phyloP scores from a whole-genome alignment of 2,329 filamentous ascomycete genomes.

The Neonectria hederae region DNA sequence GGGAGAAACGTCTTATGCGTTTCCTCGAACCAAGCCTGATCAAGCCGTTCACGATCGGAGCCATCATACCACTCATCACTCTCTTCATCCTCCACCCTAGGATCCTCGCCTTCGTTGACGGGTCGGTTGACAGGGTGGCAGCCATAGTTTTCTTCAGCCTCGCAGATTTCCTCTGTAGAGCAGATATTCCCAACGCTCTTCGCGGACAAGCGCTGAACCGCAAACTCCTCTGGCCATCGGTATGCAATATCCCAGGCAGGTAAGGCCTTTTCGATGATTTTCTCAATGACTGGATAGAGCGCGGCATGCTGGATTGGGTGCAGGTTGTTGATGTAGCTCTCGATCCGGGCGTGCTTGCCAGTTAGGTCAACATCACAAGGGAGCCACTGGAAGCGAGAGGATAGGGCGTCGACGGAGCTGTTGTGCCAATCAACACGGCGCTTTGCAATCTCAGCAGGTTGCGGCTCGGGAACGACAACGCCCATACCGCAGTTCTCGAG shows the following conservation, averaged over 20 bases:
- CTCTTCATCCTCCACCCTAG: conserved; percentile 30
- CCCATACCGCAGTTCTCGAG: conserved; percentile 48
- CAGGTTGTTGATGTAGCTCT: conserved; percentile 64
- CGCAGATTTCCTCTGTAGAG: conserved; percentile 30
- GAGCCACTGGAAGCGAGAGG: conserved; percentile 55
- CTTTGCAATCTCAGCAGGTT: conserved; percentile 16
- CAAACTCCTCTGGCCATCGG: conserved; percentile 44
- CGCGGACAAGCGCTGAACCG: conserved; percentile 38
- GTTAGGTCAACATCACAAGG: conserved; percentile 59
- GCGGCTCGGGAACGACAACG: neutral
- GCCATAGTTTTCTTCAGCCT: neutral
- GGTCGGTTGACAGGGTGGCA: conserved; percentile 38
- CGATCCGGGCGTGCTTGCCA: conserved; percentile 50
- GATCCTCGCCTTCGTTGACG: conserved; percentile 38
- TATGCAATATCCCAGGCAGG: conserved; percentile 57
- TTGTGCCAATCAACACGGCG: conserved; percentile 4
- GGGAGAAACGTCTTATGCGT: conserved; percentile 40
- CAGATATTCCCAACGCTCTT: conserved; percentile 31
- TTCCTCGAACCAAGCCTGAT: conserved; percentile 41
- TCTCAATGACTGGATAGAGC: conserved; percentile 54
- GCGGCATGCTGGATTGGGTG: conserved; percentile 53
- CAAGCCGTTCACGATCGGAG: conserved; percentile 36
- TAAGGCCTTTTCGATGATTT: conserved; percentile 52
- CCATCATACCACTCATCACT: conserved; percentile 26
- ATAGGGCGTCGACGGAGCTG: conserved; percentile 7